Evolutionary conservation across 371 early-diverging fungal genomes (phyloP), one percentile per base, ranked within the genome.

Genomic region (Lichtheimia ornata): DNA sequence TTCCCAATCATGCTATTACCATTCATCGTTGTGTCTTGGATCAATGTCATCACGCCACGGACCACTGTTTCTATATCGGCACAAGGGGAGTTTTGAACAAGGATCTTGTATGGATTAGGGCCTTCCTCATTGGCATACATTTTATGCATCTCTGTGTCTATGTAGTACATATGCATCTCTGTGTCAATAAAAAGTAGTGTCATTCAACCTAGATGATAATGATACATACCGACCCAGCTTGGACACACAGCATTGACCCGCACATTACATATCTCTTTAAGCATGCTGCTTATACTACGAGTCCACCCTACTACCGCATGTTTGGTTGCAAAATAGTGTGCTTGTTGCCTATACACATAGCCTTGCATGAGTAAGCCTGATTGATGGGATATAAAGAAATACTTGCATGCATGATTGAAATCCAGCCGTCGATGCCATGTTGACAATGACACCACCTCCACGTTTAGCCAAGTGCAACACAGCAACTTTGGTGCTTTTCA

Each of bases 371-470:
- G 24, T 15, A 56, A n/a, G 56, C 15, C 25, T 6, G 13, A 27
- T 28, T 24, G 47, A 57, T 27, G 47, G 47, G n/a, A 3, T 24
- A n/a, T 47, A 25, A 2, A 42, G 2, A 17, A 5, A 17, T 50
- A 22, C 51, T 27, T 61, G 49, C 62, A 14, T 18, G 3, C 28
- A 14, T 9, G 56, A 12, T 20, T 50, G 47, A 14, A 61, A 49
- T 18, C 62, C 56, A 18, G 61, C 55, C 4, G 64, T 41, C 24
- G 75, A 75, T 40, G 77, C 73, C 14, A 68, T 61, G 25, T 67
- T 78, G 42, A 85, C 77, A 62, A 86, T 84, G 9, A 71, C 72
- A 6, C 75, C 79, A 12, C 79, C 74, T 1, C 73, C 73, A 15
- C 75, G 64, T 25, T 76, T 79, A 3, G 63, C 61, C 66, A 79